These are phyloP conservation scores for Bipolaris victoriae DNA, from an alignment of 2,329 filamentous ascomycete genomes.

Conservation along the genomic window DNA sequence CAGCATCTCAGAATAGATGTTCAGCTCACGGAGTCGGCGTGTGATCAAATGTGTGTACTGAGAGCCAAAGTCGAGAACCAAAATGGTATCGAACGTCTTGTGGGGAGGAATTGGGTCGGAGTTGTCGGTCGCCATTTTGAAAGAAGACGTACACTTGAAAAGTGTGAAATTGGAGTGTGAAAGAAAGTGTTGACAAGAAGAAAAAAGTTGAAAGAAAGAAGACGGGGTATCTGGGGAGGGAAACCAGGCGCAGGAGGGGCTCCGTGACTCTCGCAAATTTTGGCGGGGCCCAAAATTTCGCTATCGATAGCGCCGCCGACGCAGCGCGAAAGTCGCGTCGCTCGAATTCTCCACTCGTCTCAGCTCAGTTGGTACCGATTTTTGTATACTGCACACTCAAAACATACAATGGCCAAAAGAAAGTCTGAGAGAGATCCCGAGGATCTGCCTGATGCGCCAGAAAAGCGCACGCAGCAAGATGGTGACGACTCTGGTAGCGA, in stretches of 20 bases:
- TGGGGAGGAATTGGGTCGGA: conserved; percentile 55
- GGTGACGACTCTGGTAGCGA: conserved; percentile 48
- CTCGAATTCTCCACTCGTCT: conserved; percentile 6
- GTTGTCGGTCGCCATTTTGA: conserved; percentile 49
- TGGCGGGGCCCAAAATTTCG: conserved; percentile 13
- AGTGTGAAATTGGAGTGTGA: conserved; percentile 18
- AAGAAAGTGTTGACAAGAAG: conserved; percentile 15
- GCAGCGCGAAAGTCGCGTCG: conserved; percentile 13
- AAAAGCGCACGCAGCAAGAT: conserved; percentile 38
- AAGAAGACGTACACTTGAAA: conserved; percentile 3
- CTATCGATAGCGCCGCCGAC: conserved; percentile 18
- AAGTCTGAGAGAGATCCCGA: conserved; percentile 44
- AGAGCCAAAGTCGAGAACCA: conserved; percentile 74
- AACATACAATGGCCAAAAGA: conserved; percentile 45
- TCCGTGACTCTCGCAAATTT: conserved; percentile 26
- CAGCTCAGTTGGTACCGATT: not conserved
- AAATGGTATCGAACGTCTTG: conserved; percentile 68
- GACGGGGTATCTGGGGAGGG: conserved; percentile 9
- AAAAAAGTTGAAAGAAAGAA: conserved; percentile 10
- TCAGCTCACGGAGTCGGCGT: conserved; percentile 75
- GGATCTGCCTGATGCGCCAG: conserved; percentile 45
- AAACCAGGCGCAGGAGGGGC: conserved; percentile 14
- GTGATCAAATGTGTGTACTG: conserved; percentile 78
- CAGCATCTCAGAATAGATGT: conserved; percentile 86
- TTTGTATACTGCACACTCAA: not conserved